Evolutionary conservation across 768 basidiomycete species (phyloP).

Genomic region (Nevesoporus exiguus): DNA sequence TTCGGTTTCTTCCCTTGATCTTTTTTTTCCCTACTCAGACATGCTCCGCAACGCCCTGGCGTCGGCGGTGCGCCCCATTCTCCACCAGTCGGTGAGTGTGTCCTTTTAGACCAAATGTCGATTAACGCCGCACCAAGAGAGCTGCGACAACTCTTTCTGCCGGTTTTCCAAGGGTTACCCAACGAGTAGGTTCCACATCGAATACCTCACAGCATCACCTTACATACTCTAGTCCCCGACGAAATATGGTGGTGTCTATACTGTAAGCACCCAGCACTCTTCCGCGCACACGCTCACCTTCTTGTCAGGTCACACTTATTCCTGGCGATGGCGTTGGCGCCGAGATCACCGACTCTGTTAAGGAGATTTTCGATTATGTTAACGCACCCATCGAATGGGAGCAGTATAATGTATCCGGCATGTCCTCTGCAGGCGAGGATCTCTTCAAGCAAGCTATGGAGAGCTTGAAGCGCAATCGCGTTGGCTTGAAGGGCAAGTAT

Average conservation of each 20-base stretch:
- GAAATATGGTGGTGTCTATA: constrained; percentile 92
- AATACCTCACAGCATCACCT: constrained; percentile 3
- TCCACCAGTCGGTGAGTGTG: constrained; percentile 49
- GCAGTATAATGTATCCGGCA: constrained; percentile 95
- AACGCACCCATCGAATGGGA: constrained; percentile 99
- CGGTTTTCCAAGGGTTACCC: constrained; percentile 71
- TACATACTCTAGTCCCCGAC: constrained; percentile 60
- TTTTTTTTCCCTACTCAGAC: constrained; percentile 18
- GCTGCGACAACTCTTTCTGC: constrained; percentile 74
- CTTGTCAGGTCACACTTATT: constrained; percentile 83
- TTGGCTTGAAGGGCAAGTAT: constrained; percentile 89
- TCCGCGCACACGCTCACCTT: constrained; percentile 20
- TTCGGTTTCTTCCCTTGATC: constrained; percentile 34
- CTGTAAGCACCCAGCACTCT: constrained; percentile 45
- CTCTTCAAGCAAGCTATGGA: constrained; percentile 99
- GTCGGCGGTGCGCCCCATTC: constrained; percentile 50
- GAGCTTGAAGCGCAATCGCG: constrained; percentile 93
- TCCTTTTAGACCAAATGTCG: background rate
- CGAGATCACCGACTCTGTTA: constrained; percentile 97
- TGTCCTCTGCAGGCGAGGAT: constrained; percentile 90
- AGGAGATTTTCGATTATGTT: constrained; percentile 96
- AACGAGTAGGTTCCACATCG: constrained; percentile 49
- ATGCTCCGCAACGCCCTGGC: constrained; percentile 70
- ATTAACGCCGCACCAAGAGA: constrained; percentile 41
- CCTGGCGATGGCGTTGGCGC: constrained; percentile 97